Evolutionary conservation across 1,284 basidiomycete genomes (phyloP), one percentile per base, ranked within the genome.

Genomic region (Leccinum subrobustum): DNA sequence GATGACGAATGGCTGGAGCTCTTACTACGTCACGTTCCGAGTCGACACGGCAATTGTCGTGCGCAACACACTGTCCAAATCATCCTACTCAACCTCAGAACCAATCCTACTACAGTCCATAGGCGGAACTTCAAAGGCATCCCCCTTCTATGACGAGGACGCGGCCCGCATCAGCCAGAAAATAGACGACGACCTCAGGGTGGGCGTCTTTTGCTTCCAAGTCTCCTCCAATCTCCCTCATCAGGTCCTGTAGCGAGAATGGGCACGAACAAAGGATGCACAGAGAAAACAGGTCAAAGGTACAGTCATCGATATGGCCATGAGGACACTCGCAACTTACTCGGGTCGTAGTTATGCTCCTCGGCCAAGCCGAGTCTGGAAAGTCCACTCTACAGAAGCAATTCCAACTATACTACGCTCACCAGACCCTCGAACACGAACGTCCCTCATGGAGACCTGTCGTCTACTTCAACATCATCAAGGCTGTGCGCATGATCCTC

Each of bases 371-470:
- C 61, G 89, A 91, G 75, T 89, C 87, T 39, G 89, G 89, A 55
- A 92, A 91, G 73, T 89, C 88, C 0, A 91, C 89, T 1, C 78
- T 92, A 7, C 88, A 88, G 68, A 91, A 91, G 67, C 88, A 92
- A 73, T 91, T 92, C 68, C 90, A 92, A 69, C 79, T 92, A 1
- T 87, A 86, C 73, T 91, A 92, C 67, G 84, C 89, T 2, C 86
- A 87, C 6, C 79, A 84, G 60, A 77, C 84, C 1, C 79, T 92
- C 52, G 88, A 92, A 61, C 74, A 78, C 59, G 87, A 89, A 73
- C 84, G 87, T 20, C 84, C 87, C 0, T 83, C 83, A 16, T 92
- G 91, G 90, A 81, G 84, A 27, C 87, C 89, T 2, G 85, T 91
- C 56, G 88, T 92, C 29, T 90, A 89, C 76, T 86, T 89, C 77